phyloP scores from a whole-genome alignment of 163 green algal genomes.

The Scenedesmus sp. region DNA sequence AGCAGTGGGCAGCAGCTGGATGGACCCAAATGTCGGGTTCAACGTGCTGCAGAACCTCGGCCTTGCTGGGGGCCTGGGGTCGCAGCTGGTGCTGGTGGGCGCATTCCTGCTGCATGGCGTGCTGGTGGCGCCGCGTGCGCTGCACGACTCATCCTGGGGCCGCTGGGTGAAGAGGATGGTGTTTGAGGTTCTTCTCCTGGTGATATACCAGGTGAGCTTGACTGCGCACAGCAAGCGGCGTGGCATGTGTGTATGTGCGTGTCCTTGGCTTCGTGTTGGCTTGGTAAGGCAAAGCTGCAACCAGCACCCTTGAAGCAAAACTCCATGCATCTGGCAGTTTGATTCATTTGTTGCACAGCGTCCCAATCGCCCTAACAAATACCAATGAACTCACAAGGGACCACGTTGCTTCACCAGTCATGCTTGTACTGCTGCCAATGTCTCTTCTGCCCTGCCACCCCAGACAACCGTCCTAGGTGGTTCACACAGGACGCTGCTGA shows the following conservation, averaged over 20 bases:
- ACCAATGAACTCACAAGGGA: too few species aligned
- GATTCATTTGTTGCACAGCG: too few species aligned
- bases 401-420: too few species aligned
- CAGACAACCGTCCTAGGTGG: neutral
- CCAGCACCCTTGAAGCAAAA: too few species aligned
- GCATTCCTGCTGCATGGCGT: neutral
- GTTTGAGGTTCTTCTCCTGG: slow-evolving; percentile 5
- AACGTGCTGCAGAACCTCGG: slow-evolving; percentile 28
- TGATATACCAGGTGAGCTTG: neutral
- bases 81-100: neutral
- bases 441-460: too few species aligned
- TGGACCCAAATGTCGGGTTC: neutral
- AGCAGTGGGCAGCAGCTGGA: neutral
- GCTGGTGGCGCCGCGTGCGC: neutral
- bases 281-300: too few species aligned
- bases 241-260: too few species aligned
- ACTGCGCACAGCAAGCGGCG: too few species aligned
- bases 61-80: neutral
- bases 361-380: too few species aligned
- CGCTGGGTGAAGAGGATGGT: neutral
- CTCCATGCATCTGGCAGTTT: too few species aligned
- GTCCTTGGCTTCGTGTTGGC: too few species aligned
- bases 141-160: neutral
- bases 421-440: too few species aligned
- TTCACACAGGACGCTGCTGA: neutral